These are phyloP conservation scores for Scheffersomyces spartinae DNA, from an alignment of 805 yeast species.

Conservation along the genomic window DNA sequence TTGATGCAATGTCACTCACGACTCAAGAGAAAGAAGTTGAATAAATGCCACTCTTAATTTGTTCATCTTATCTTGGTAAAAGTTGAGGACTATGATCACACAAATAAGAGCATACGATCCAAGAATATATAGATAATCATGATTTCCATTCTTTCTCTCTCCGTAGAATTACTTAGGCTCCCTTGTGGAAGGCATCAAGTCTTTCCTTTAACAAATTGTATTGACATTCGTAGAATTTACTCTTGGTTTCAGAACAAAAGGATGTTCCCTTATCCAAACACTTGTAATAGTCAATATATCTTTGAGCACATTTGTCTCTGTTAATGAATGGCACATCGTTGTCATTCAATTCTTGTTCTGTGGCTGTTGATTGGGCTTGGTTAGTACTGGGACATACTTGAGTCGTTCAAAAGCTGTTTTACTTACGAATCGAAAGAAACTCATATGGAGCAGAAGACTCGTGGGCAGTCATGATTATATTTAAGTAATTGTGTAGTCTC, in stretches of 20 bases:
- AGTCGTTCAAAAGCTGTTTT: no score
- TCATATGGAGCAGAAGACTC: no score
- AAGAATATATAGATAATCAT: no score
- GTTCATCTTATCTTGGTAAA: not conserved
- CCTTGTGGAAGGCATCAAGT: conserved; percentile 20
- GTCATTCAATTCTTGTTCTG: conserved; percentile 28
- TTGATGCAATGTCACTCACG: conserved; percentile 1
- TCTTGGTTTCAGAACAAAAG: conserved; percentile 27
- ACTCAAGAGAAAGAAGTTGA: not conserved
- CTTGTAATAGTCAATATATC: conserved; percentile 28
- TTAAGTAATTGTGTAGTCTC: no score
- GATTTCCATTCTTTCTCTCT: conserved; percentile 1
- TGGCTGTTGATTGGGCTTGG: no score
- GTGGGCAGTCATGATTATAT: no score
- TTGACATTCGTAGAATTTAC: conserved; percentile 33
- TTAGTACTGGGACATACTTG: no score
- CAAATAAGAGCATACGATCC: no score
- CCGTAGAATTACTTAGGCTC: conserved; percentile 3
- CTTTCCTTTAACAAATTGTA: conserved; percentile 31
- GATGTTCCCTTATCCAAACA: conserved; percentile 33
- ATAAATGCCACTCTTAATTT: not conserved
- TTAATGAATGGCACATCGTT: conserved; percentile 29
- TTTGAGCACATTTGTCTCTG: conserved; percentile 35
- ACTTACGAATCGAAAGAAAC: no score
- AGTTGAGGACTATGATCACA: no score